phyloP scores from a whole-genome alignment of 495 filamentous ascomycete species.

The Xylaria cubensis region DNA sequence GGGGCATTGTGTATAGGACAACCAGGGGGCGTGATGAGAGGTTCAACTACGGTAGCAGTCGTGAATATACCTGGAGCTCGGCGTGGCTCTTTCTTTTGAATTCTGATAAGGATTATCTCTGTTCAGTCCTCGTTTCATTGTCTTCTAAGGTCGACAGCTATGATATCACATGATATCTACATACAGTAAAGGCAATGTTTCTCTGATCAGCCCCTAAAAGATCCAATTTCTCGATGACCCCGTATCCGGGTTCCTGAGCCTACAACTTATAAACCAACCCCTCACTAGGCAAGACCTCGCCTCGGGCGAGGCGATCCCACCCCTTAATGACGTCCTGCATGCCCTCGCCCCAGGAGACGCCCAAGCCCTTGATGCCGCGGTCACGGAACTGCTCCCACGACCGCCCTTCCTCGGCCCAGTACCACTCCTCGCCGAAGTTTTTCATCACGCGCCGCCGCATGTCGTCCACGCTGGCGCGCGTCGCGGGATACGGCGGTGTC shows the following conservation, averaged over 20 bases:
- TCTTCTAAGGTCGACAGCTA: not conserved
- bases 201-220: not conserved
- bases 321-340: conserved; percentile 50
- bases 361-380: conserved; percentile 42
- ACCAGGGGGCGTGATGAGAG: not conserved
- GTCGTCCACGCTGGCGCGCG: conserved; percentile 53
- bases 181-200: not conserved
- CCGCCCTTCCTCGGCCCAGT: conserved; percentile 36
- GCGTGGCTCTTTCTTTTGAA: not conserved
- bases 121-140: not conserved
- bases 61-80: conserved; percentile 1
- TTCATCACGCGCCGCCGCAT: conserved; percentile 48
- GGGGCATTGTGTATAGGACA: not conserved
- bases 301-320: conserved; percentile 52
- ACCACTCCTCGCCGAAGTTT: conserved; percentile 39
- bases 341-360: conserved; percentile 53
- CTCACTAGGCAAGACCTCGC: conserved; percentile 50
- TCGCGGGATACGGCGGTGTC: conserved; percentile 30
- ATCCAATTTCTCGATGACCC: not conserved
- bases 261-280: conserved; percentile 50
- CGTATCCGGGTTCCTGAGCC: not conserved
- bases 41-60: not conserved
- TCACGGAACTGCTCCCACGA: conserved; percentile 47
- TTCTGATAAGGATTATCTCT: not conserved
- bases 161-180: not conserved